Evolutionary conservation across 305 asterid species (phyloP).

Genomic region (Solanum hybrid): DNA sequence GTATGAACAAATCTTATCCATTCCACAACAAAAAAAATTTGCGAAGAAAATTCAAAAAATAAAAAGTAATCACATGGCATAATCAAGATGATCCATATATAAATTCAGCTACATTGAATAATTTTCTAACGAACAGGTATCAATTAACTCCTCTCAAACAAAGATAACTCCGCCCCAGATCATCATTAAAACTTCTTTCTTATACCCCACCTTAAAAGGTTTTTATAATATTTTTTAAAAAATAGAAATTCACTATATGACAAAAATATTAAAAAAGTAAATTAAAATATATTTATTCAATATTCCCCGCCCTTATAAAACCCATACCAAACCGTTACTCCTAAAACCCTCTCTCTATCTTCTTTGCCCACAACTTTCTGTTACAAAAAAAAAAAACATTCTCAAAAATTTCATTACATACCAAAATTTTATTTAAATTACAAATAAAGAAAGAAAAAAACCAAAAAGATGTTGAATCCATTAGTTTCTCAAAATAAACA

Average conservation of each 20-base stretch:
- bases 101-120: neutral
- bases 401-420: neutral
- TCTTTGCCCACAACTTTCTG: constrained; percentile 1
- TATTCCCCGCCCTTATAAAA: neutral
- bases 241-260: neutral
- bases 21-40: neutral
- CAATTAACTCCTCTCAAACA: neutral
- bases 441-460: neutral
- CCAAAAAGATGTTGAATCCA: neutral
- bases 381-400: neutral
- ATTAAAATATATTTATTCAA: neutral
- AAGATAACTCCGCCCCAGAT: neutral
- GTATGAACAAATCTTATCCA: neutral
- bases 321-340: neutral
- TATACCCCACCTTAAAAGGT: neutral
- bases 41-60: no score
- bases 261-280: neutral
- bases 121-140: neutral
- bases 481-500: neutral
- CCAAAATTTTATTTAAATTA: neutral
- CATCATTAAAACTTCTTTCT: neutral
- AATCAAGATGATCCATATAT: neutral
- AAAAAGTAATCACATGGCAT: no score
- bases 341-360: neutral
- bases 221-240: neutral